These are phyloP conservation scores for Geotrichum phurueaensis DNA, from an alignment of 1,139 yeast genomes.

Conservation along the genomic window DNA sequence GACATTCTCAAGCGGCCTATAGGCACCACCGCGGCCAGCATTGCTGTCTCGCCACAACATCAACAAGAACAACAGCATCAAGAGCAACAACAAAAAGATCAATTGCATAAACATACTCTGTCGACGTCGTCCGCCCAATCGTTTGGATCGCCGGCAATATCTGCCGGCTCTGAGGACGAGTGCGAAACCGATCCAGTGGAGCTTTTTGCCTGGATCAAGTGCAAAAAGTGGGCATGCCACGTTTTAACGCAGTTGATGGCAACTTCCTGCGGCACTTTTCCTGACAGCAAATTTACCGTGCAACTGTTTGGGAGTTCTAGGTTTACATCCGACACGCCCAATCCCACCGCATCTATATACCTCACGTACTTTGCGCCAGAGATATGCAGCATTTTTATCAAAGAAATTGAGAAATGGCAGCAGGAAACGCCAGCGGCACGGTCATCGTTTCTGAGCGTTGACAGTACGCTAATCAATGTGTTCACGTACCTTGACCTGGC, in stretches of 20 bases:
- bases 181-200: not conserved
- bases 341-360: constrained; percentile 11
- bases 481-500: constrained; percentile 57
- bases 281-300: not conserved
- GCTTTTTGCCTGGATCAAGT: constrained; percentile 56
- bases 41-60: not conserved
- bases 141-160: not conserved
- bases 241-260: constrained; percentile 11
- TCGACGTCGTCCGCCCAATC: constrained; percentile 2
- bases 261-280: not conserved
- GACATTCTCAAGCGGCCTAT: constrained; percentile 10
- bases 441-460: constrained; percentile 5
- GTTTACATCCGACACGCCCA: not conserved
- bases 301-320: not conserved
- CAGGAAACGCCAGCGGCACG: not conserved
- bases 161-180: not conserved
- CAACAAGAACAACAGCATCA: not conserved
- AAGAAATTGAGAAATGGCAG: constrained; percentile 10
- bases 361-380: constrained; percentile 15
- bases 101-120: constrained; percentile 2
- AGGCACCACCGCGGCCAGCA: not conserved
- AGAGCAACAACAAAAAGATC: not conserved
- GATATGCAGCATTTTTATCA: constrained; percentile 11
- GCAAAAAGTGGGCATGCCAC: constrained; percentile 80
- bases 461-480: constrained; percentile 4